Evolutionary conservation across 805 yeast genomes (phyloP), one percentile per base, ranked within the genome.

Genomic region (Kazachstania martiniae): DNA sequence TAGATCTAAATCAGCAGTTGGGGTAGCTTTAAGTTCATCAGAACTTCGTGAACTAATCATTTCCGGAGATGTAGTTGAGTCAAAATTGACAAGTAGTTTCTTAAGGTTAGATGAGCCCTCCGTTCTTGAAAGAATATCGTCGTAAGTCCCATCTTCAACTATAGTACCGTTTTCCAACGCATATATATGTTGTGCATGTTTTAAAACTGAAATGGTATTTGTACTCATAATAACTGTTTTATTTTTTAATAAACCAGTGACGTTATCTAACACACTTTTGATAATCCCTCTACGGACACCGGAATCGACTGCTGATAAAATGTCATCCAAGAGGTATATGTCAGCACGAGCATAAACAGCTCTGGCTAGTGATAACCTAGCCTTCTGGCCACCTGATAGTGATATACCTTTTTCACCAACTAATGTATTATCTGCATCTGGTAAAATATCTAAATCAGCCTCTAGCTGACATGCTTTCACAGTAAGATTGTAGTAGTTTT

Each of bases 241-340:
- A 3, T 66, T 51, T 7, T 59, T 57, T 31, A 76, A 54, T 10
- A 76, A 41, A 17, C 81, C 81, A 6, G 39, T 38, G 8, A 46
- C 39, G 26, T 44, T 49, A 22, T 64, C 60, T 12, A 74, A 47
- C 12, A 75, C 78, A 24, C 63, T 45, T 5, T 68, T 60, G 40
- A 71, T 65, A 33, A 74, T 68, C 33, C 65, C 67, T 38, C 62
- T 67, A 28, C 78, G 74, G 31, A 77, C 86, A 47, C 77, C 77
- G 3, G 81, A 74, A 58, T 77, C 86, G 13, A 77, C 86, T 2
- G 85, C 85, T 41, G 79, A 69, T 35, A 77, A 58, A 17, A 77
- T 64, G 48, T 77, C 86, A 56, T 77, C 86, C 33, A 77, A 42
- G 25, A 77, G 48, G 37, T 70, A 68, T 5, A 76, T 60, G 51